Evolutionary conservation across 345 rosid genomes (phyloP).

Genomic region (Combretum micranthum): DNA sequence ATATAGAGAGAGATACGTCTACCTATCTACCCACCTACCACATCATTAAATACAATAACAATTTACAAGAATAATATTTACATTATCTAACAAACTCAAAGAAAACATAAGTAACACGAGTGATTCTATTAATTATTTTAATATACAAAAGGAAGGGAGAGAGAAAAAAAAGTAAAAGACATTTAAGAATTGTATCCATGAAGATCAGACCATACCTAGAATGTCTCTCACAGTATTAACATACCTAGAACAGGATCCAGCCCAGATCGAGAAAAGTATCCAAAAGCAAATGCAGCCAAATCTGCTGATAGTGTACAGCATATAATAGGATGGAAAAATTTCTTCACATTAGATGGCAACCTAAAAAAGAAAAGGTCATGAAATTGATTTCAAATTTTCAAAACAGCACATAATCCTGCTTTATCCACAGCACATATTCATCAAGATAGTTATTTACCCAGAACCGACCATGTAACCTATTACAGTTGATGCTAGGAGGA

Average conservation of each 20-base stretch:
- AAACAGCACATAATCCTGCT: background rate
- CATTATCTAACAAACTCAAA: too few species aligned
- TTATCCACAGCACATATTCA: background rate
- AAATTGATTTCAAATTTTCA: constrained; percentile 2
- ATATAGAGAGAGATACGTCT: too few species aligned
- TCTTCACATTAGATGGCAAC: constrained; percentile 70
- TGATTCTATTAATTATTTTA: too few species aligned
- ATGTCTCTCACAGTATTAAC: background rate
- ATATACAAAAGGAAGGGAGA: too few species aligned
- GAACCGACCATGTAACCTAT: constrained; percentile 84
- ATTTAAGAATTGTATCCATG: too few species aligned
- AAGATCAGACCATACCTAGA: too few species aligned
- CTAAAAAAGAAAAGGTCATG: constrained; percentile 23
- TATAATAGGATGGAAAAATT: constrained; percentile 77
- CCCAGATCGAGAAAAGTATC: constrained; percentile 69
- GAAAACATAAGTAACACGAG: too few species aligned
- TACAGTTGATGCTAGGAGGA: constrained; percentile 84
- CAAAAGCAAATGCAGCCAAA: constrained; percentile 74
- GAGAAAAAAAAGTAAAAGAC: too few species aligned
- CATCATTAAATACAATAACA: too few species aligned
- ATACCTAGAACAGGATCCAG: constrained; percentile 82
- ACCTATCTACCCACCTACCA: too few species aligned
- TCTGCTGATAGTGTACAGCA: constrained; percentile 82
- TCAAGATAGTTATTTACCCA: constrained; percentile 34
- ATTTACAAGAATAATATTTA: too few species aligned